phyloP scores from a whole-genome alignment of 306 rosid species.

The Trifolium subterraneum region DNA sequence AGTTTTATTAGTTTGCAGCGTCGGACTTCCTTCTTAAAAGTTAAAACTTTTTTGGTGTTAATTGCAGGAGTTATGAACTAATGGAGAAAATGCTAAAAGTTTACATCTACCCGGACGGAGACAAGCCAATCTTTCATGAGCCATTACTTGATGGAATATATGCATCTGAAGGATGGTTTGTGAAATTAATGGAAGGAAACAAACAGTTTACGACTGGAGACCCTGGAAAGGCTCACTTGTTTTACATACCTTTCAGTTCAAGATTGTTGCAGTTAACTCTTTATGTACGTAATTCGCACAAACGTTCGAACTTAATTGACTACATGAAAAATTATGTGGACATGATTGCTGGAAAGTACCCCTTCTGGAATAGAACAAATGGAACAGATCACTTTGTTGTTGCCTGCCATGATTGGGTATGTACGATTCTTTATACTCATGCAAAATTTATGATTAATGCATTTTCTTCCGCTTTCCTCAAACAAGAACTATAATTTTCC shows the following conservation, averaged over 20 bases:
- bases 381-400: slow-evolving; percentile 96
- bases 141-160: slow-evolving; percentile 80
- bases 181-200: slow-evolving; percentile 77
- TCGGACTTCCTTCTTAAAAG: too few species aligned
- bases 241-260: slow-evolving; percentile 97
- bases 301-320: slow-evolving; percentile 59
- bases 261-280: slow-evolving; percentile 70
- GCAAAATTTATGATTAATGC: slow-evolving; percentile 11
- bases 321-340: slow-evolving; percentile 68
- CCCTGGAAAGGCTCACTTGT: slow-evolving; percentile 78
- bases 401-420: slow-evolving; percentile 99
- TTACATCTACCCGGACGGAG: slow-evolving; percentile 79
- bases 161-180: slow-evolving; percentile 99
- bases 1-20: neutral
- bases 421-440: slow-evolving; percentile 51
- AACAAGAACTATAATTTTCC: neutral
- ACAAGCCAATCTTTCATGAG: slow-evolving; percentile 78
- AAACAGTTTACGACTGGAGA: slow-evolving; percentile 67
- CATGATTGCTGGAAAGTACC: slow-evolving; percentile 65
- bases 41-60: neutral
- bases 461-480: neutral
- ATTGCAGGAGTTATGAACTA: slow-evolving; percentile 84
- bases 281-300: slow-evolving; percentile 77
- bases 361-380: slow-evolving; percentile 86
- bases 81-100: slow-evolving; percentile 89